Conservation (phyloP, 2,329 filamentous ascomycete species). For the Penicillium sp. region DNA sequence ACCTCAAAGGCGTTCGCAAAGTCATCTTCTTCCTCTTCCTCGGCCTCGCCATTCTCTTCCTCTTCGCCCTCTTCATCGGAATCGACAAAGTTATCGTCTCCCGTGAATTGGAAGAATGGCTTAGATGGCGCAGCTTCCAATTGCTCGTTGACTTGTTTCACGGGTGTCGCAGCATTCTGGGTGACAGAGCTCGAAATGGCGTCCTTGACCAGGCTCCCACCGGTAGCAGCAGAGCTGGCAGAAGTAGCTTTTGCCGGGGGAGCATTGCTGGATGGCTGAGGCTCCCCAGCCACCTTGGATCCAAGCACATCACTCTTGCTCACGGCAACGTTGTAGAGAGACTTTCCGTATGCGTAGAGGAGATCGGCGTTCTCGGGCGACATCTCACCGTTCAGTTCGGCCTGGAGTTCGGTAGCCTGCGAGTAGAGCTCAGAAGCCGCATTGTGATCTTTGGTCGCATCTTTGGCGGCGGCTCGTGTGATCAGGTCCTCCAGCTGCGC, state of each 20-base stretch:
- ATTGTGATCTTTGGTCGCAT: slow-evolving; percentile 84
- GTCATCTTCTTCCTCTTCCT: slow-evolving; percentile 64
- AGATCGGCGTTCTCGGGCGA: slow-evolving; percentile 88
- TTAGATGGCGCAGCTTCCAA: slow-evolving; percentile 42
- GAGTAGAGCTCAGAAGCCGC: slow-evolving; percentile 86
- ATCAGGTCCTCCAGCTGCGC: slow-evolving; percentile 75
- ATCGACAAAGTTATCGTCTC: slow-evolving; percentile 90
- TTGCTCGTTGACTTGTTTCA: slow-evolving; percentile 19
- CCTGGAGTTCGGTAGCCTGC: slow-evolving; percentile 84
- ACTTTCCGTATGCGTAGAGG: slow-evolving; percentile 90
- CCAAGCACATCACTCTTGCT: slow-evolving; percentile 93
- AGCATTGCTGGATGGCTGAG: slow-evolving; percentile 56
- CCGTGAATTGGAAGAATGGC: slow-evolving; percentile 86
- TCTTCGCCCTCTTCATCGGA: slow-evolving; percentile 62
- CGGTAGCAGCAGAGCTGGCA: slow-evolving; percentile 8
- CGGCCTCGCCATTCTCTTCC: slow-evolving; percentile 47
- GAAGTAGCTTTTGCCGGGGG: slow-evolving; percentile 43
- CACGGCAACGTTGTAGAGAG: slow-evolving; percentile 90
- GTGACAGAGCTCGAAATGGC: slow-evolving; percentile 28
- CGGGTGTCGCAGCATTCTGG: slow-evolving; percentile 17
- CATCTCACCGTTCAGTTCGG: slow-evolving; percentile 89
- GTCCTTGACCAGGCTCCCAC: slow-evolving; percentile 29
- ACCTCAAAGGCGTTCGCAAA: slow-evolving; percentile 66
- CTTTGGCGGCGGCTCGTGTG: slow-evolving; percentile 79
- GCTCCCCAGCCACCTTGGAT: slow-evolving; percentile 67